Conservation (phyloP, 2,329 filamentous ascomycete genomes). For the Colletotrichum orchidophilum region DNA sequence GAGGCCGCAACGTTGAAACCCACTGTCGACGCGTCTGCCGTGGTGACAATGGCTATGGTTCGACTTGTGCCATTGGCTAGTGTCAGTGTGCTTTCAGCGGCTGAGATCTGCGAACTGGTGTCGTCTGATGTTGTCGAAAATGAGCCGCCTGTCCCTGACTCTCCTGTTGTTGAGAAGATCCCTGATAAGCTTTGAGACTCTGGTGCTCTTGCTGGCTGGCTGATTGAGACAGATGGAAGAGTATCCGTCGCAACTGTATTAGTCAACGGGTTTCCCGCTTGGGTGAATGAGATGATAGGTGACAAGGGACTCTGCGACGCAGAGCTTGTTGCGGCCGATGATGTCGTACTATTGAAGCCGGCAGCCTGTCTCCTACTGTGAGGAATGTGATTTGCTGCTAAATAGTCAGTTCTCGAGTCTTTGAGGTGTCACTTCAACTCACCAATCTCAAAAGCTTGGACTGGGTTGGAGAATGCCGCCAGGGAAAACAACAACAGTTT, state of each 20-base stretch:
- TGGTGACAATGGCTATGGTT: neutral
- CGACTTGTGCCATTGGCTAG: neutral
- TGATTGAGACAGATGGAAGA: neutral
- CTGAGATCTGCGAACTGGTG: conserved; percentile 13
- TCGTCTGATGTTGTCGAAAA: conserved; percentile 4
- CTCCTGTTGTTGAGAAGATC: neutral
- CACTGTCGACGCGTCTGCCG: neutral
- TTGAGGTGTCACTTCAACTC: neutral
- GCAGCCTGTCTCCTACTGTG: neutral
- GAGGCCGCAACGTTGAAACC: neutral
- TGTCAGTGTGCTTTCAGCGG: neutral
- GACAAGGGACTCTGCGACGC: neutral
- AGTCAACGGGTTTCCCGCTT: neutral
- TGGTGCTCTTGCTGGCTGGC: neutral
- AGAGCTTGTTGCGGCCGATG: neutral
- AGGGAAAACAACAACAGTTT: conserved; percentile 9
- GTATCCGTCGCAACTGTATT: neutral
- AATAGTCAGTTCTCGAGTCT: neutral
- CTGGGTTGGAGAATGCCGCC: neutral
- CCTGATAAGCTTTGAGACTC: neutral
- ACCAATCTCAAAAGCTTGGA: neutral
- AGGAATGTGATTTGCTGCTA: neutral
- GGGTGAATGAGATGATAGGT: neutral
- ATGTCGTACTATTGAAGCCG: conserved; percentile 2
- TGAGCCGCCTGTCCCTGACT: neutral